A percentile compares a stretch with the other conserved stretches of the same genome.
phyloP scores from a whole-genome alignment of 306 rosid genomes.

The Cajanus cajan region DNA sequence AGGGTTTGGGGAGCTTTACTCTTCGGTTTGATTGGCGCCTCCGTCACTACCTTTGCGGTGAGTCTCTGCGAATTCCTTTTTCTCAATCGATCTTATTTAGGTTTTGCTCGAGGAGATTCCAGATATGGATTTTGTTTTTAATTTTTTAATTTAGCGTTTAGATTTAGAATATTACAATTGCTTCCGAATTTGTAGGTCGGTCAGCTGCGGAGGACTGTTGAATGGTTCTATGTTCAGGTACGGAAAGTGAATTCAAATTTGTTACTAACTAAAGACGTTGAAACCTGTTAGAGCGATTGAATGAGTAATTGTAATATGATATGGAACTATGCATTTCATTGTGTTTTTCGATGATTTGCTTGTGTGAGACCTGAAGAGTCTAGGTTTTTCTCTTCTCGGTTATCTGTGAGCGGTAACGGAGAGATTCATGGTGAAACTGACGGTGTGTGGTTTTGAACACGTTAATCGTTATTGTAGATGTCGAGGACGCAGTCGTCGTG shows the following conservation, averaged over 20 bases:
- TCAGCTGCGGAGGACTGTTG: conserved; percentile 80
- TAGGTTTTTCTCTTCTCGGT: conserved; percentile 6
- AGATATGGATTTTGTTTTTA: not conserved
- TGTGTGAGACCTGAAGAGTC: not conserved
- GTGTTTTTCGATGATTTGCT: not conserved
- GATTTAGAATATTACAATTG: not conserved
- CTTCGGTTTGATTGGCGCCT: conserved; percentile 86
- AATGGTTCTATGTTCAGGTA: conserved; percentile 81
- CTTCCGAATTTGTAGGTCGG: conserved; percentile 63
- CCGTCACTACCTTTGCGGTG: conserved; percentile 83
- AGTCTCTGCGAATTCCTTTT: conserved; percentile 5
- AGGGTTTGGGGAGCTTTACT: conserved; percentile 78
- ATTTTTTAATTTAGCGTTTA: not conserved
- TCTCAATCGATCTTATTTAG: not conserved
- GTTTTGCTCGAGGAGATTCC: not conserved
- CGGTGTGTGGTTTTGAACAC: conserved; percentile 29
- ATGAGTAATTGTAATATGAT: not conserved
- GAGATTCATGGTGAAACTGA: conserved; percentile 37
- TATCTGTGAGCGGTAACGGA: not conserved
- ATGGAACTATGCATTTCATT: not conserved
- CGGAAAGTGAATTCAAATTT: not conserved
- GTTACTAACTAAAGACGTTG: not conserved
- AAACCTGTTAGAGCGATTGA: not conserved
- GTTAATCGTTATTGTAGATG: conserved; percentile 45
- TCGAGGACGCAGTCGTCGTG: conserved; percentile 57